Percentiles rank a stretch among this genome's conserved stretches.
These are phyloP conservation scores for Boletus subcaerulescens DNA, from an alignment of 768 basidiomycete species.

Conservation along the genomic window DNA sequence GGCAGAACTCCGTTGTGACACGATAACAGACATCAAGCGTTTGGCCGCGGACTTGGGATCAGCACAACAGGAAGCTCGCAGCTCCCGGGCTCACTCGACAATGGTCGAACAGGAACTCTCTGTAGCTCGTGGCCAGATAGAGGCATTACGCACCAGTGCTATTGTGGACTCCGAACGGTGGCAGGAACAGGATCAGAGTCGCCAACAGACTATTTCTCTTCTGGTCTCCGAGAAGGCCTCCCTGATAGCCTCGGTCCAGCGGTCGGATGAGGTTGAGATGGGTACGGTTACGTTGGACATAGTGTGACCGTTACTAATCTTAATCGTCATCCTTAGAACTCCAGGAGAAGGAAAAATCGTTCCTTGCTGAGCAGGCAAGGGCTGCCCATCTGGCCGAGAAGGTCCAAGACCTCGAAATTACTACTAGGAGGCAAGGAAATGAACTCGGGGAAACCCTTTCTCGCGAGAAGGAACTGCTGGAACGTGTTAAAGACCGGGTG, in stretches of 20 bases:
- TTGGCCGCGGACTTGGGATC: constrained; percentile 18
- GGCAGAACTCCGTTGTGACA: constrained; percentile 29
- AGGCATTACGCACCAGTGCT: constrained; percentile 15
- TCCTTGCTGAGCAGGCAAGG: constrained; percentile 43
- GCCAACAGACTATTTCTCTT: constrained; percentile 72
- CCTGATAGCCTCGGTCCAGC: constrained; percentile 55
- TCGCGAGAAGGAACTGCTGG: constrained; percentile 52
- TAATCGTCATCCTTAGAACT: constrained; percentile 35
- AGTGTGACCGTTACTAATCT: neutral
- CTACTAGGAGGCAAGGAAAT: constrained; percentile 37
- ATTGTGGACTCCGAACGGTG: constrained; percentile 13
- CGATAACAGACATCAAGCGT: constrained; percentile 17
- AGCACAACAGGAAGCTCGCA: constrained; percentile 10
- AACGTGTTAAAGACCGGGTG: constrained; percentile 33
- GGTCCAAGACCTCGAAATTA: constrained; percentile 43
- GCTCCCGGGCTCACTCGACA: constrained; percentile 10
- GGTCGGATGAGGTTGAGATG: constrained; percentile 55
- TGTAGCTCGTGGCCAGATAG: constrained; percentile 19
- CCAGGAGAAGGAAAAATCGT: constrained; percentile 39
- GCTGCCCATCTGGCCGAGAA: constrained; percentile 39
- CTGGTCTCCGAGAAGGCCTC: constrained; percentile 72
- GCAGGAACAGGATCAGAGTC: constrained; percentile 45
- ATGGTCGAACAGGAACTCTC: constrained; percentile 22
- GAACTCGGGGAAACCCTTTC: constrained; percentile 35
- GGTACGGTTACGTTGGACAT: constrained; percentile 41